Evolutionary conservation across 176 grass and related monocot genomes (phyloP).

Genomic region (Avena sativa): DNA sequence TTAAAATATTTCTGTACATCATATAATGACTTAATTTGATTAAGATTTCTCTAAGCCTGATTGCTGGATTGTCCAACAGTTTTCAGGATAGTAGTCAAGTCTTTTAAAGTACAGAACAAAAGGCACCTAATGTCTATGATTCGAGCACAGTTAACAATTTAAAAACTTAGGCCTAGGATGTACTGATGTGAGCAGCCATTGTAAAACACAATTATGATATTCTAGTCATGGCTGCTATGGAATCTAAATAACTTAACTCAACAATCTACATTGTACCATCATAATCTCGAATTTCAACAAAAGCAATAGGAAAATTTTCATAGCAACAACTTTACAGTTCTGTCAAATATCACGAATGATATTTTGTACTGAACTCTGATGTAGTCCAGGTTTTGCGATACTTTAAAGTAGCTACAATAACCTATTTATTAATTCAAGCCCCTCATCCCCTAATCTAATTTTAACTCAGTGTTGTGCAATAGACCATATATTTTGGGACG

Average conservation of each 20-base stretch:
- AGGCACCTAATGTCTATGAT: background rate
- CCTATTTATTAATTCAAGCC: conserved; percentile 3
- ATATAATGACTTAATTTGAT: background rate
- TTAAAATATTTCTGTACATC: conserved; percentile 14
- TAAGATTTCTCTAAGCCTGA: background rate
- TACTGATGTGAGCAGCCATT: background rate
- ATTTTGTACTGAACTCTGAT: conserved; percentile 1
- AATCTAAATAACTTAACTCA: background rate
- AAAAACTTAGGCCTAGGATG: background rate
- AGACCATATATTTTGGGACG: background rate
- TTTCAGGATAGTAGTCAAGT: background rate
- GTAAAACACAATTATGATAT: background rate
- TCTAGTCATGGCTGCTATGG: background rate
- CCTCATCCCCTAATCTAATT: background rate
- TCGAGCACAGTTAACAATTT: conserved; percentile 3
- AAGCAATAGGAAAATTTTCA: background rate
- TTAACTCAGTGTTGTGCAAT: background rate
- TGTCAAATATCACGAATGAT: background rate
- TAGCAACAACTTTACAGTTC: background rate
- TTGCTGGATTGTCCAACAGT: background rate
- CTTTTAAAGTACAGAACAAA: background rate
- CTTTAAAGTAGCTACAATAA: background rate
- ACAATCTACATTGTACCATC: background rate
- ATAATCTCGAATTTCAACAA: background rate
- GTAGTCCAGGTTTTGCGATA: background rate